Base-by-base conservation (phyloP, 164 flowering plant genomes). In the Umbilicus rupestris region DNA sequence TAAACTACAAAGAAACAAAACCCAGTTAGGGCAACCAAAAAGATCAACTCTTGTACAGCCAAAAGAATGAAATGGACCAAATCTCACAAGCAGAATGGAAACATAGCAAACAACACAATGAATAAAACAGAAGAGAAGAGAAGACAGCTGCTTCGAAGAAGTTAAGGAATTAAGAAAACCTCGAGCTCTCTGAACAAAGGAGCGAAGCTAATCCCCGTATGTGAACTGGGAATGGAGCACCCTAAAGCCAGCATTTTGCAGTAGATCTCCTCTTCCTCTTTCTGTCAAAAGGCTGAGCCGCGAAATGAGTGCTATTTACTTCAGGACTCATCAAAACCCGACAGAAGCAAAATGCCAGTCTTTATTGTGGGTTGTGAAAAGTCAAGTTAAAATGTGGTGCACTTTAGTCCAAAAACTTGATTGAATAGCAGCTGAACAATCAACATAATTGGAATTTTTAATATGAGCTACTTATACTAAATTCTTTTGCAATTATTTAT, bases 181-280 rank as follows among this genome's bases (percentile, higher is more conserved):
- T 87, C 80, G 66, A 89, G 86, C 71, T 87, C 90, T 72, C 77
- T 77, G 69, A 87, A 87, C 52, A 85, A 73, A 78, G 80, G 75
- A 76, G 77, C 81, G 57, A 85, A 85, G 55, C 68, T 76, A 72
- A 77, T 74, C 77, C 78, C 80, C 62, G 80, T 71, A 47, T 59
- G 81, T 72, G 77, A 64, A 74, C 86, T 72, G 69, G 68, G 67
- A n/a, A 37, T 19, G 69, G 80, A 83, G 75, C 84, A 82, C 49
- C 81, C 85, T 66, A 83, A 55, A 22, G 78, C 79, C 75, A 79
- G 66, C 95, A 88, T 88, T 79, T 55, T 55, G 12, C 69, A 14
- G 41, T 45, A 47, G 60, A 50, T 52, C 62, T 52, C n/a, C 66
- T 20, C 42, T 2, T 47, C 52, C 1, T 33, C 60, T 55, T 55